Evolutionary conservation across 176 grass and related monocot genomes (phyloP).

Genomic region (Aegilops speltoides): DNA sequence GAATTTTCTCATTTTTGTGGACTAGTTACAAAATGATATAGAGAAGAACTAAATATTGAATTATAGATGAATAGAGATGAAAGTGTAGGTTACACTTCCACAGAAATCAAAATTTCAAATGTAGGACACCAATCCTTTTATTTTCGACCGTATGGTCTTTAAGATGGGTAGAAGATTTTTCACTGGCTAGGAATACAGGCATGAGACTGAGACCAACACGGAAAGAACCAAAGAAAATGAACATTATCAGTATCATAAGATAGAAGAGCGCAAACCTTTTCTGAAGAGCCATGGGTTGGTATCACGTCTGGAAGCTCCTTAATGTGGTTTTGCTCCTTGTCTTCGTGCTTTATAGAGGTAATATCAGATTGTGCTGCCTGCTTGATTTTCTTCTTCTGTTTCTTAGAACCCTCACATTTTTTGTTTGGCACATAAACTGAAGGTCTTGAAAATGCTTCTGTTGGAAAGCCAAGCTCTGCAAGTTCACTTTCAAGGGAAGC

Average conservation of each 20-base stretch:
- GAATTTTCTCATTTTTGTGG: background rate
- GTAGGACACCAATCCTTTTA: background rate
- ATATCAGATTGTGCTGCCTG: conserved; percentile 47
- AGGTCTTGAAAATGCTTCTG: conserved; percentile 40
- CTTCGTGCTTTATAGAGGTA: conserved; percentile 46
- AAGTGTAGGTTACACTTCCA: background rate
- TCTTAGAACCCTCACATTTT: conserved; percentile 75
- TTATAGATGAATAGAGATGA: background rate
- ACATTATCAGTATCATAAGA: conserved; percentile 2
- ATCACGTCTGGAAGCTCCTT: conserved; percentile 44
- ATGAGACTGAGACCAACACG: background rate
- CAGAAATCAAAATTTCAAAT: background rate
- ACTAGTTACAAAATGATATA: background rate
- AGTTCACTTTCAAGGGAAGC: conserved; percentile 71
- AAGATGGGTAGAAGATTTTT: background rate
- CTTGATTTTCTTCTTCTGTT: conserved; percentile 80
- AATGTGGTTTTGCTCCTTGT: conserved; percentile 33
- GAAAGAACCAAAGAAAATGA: conserved; percentile 23
- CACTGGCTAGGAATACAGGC: conserved; percentile 1
- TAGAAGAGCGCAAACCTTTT: conserved; percentile 44
- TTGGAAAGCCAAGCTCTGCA: conserved; percentile 68
- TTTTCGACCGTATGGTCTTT: background rate
- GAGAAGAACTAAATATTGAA: background rate
- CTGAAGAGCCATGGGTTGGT: conserved; percentile 35
- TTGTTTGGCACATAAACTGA: conserved; percentile 38